Conservation (phyloP, 2,329 filamentous ascomycete species). For the Paraconiothyrium sp. region DNA sequence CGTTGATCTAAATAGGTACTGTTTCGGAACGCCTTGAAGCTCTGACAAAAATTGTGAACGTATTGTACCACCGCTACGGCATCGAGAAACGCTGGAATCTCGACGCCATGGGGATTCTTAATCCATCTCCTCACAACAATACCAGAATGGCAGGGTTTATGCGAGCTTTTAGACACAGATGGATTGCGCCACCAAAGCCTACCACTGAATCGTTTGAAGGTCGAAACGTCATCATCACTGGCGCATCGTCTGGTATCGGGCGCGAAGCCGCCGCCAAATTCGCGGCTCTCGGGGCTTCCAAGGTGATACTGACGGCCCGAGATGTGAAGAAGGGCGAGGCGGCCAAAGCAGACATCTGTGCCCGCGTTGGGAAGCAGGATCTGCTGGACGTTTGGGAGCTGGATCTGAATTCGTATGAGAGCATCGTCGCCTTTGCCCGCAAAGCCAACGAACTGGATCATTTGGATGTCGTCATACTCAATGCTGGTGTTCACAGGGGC, state of each 20-base stretch:
- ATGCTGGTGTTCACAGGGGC: slow-evolving; percentile 48
- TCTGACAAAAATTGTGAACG: neutral
- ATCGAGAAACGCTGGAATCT: neutral
- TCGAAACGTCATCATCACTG: slow-evolving; percentile 58
- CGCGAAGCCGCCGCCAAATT: slow-evolving; percentile 51
- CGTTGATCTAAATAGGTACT: neutral
- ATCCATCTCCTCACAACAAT: slow-evolving; percentile 2
- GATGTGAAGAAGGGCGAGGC: slow-evolving; percentile 47
- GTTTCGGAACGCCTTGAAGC: neutral
- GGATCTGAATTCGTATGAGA: slow-evolving; percentile 48
- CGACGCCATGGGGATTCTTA: slow-evolving; percentile 2
- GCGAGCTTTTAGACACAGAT: slow-evolving; percentile 43
- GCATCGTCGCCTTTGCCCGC: slow-evolving; percentile 43
- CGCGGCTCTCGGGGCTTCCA: slow-evolving; percentile 44
- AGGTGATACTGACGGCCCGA: slow-evolving; percentile 52
- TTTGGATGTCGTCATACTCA: slow-evolving; percentile 52
- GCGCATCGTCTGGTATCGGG: slow-evolving; percentile 52
- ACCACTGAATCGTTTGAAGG: slow-evolving; percentile 47
- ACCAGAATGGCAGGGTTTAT: slow-evolving; percentile 34
- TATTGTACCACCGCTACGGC: neutral
- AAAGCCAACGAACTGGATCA: slow-evolving; percentile 39
- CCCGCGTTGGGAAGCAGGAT: slow-evolving; percentile 33
- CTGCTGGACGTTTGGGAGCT: slow-evolving; percentile 50
- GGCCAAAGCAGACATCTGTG: slow-evolving; percentile 42
- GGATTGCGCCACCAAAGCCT: slow-evolving; percentile 45